Conservation (phyloP, 73 alveolate genomes). For the Vitrella brassicaformis region DNA sequence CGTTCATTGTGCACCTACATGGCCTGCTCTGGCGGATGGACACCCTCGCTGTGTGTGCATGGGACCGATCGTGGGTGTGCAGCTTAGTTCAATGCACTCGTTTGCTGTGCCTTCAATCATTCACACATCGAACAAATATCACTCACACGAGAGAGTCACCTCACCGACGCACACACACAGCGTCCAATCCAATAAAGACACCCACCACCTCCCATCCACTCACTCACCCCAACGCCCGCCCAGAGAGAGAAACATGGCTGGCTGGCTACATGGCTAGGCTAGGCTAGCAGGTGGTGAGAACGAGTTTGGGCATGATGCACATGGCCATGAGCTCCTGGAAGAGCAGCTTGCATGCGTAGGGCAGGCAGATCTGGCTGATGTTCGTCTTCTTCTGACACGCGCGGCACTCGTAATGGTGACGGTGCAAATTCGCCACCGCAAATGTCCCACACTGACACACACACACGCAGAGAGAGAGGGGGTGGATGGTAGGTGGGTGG, state of each 20-base stretch:
- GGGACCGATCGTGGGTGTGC: no score
- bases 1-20: no score
- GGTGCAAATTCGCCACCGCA: constrained; percentile 72
- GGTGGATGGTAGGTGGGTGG: neutral
- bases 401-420: constrained; percentile 74
- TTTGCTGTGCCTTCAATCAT: no score
- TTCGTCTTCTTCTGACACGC: constrained; percentile 59
- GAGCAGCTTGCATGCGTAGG: constrained; percentile 90
- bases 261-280: neutral
- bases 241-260: neutral
- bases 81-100: no score
- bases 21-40: no score
- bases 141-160: no score
- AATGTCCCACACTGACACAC: constrained; percentile 52
- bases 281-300: neutral
- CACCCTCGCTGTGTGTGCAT: no score
- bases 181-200: neutral
- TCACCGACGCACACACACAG: no score
- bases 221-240: neutral
- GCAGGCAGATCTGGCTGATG: neutral
- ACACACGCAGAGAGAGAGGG: neutral
- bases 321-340: constrained; percentile 95
- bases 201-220: neutral
- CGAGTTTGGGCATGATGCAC: constrained; percentile 93
- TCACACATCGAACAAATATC: no score